Percentiles rank a stretch among this genome's conserved stretches.
Conservation (phyloP, 2,329 filamentous ascomycete species). For the Pseudocercospora pini-densiflorae region DNA sequence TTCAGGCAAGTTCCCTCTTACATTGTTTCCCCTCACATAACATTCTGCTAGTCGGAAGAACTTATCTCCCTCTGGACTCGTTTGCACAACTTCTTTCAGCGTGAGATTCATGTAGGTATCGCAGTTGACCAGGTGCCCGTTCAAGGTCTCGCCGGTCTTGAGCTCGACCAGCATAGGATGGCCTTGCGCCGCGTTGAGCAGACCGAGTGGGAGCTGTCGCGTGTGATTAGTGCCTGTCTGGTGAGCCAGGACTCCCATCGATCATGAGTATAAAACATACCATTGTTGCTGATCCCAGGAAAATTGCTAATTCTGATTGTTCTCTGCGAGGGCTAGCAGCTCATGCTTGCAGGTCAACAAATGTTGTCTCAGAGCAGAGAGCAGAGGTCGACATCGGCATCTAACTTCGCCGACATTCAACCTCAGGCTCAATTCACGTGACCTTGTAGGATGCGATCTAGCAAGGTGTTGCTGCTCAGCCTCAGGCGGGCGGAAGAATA, state of each 20-base stretch:
- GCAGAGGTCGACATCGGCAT: not conserved
- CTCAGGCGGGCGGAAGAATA: not conserved
- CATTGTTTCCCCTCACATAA: constrained; percentile 97
- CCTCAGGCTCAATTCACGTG: not conserved
- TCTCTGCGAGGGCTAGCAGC: not conserved
- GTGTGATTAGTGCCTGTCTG: constrained; percentile 34
- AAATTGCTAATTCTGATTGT: not conserved
- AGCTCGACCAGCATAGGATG: constrained; percentile 98
- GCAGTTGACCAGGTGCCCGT: constrained; percentile 93
- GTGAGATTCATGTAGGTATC: constrained; percentile 99
- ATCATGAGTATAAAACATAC: not conserved
- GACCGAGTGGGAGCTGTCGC: constrained; percentile 67
- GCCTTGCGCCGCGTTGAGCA: constrained; percentile 94
- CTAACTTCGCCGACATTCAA: not conserved
- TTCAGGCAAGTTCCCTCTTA: constrained; percentile 51
- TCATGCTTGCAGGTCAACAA: not conserved
- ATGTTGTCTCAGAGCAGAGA: too few relatives aligned
- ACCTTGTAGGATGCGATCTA: not conserved
- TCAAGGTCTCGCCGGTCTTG: constrained; percentile 96
- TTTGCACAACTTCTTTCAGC: constrained; percentile 95
- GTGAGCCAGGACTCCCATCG: constrained; percentile 16
- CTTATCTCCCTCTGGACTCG: constrained; percentile 90
- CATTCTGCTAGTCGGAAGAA: constrained; percentile 92
- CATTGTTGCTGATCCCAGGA: constrained; percentile 15
- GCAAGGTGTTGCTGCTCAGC: not conserved